Conservation (phyloP, 495 filamentous ascomycete species). For the Aspergillus mulundensis region DNA sequence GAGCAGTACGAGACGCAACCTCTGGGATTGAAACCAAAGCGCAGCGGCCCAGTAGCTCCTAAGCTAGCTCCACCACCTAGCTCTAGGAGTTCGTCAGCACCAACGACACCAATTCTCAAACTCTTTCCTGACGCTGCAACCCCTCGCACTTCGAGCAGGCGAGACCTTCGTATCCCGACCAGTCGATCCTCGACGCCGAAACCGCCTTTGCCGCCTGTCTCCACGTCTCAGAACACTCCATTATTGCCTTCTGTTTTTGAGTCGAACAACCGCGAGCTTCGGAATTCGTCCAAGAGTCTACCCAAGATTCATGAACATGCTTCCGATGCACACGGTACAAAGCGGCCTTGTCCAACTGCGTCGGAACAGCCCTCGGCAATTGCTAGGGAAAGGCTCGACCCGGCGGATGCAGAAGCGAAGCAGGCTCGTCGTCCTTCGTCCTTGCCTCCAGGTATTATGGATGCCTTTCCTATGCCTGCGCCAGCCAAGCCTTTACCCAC, state of each 20-base stretch:
- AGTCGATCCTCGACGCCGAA: slow-evolving; percentile 10
- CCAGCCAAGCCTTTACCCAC: slow-evolving; percentile 35
- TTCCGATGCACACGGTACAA: neutral
- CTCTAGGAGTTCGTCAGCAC: slow-evolving; percentile 11
- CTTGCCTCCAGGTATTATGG: slow-evolving; percentile 27
- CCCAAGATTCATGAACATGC: neutral
- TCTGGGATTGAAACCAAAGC: neutral
- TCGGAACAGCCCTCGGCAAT: neutral
- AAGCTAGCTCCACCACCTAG: neutral
- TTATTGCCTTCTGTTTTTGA: slow-evolving; percentile 7
- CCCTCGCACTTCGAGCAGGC: slow-evolving; percentile 32
- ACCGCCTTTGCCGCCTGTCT: slow-evolving; percentile 3
- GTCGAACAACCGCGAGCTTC: neutral
- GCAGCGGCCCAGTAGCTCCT: neutral
- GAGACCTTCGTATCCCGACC: slow-evolving; percentile 26
- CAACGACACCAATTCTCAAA: slow-evolving; percentile 28
- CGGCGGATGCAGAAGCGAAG: slow-evolving; percentile 12
- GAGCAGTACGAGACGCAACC: neutral
- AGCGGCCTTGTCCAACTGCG: neutral
- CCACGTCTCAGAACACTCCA: slow-evolving; percentile 7
- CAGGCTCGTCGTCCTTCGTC: slow-evolving; percentile 23
- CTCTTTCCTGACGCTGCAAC: slow-evolving; percentile 37
- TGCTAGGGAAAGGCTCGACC: neutral
- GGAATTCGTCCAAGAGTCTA: neutral
- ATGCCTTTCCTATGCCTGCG: slow-evolving; percentile 39